Base-by-base conservation (phyloP, 2,329 filamentous ascomycete species). In the Camillea tinctor region DNA sequence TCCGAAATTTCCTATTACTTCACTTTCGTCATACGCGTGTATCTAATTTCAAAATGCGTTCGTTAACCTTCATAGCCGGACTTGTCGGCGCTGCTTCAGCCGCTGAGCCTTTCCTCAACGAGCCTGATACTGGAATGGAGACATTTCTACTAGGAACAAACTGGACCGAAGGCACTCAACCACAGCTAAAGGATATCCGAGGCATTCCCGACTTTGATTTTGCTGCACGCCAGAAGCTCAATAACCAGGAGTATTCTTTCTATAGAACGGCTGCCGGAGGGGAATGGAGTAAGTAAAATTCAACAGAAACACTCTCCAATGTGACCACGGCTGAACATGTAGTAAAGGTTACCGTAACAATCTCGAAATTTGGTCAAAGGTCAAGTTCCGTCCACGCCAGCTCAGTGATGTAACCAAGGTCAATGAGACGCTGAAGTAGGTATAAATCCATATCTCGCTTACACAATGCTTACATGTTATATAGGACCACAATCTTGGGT, bases 201-300 rank as follows among this genome's bases (percentile, higher is more conserved):
- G 77, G 74, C 13, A 71, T 82, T 13, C 78, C 78, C 7, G 80
- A 83, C 69, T 83, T 83, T 58, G 79, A 83, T 55, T 82, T 74
- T 70, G 78, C 77, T 3, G 80, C 80, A 19, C 74, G 77, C 13
- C 75, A 78, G 58, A 72, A 75, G 62, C 71, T 82, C 64, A 74
- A 75, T 56, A 67, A 67, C 26, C 72, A 75, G 21, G 66, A 76
- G 24, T 83, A 80, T 61, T 76, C 79, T 15, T 83, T 80, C 72
- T 82, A 82, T 71, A 77, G 80, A 24, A 79, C 77, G 58, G 80
- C 77, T 17, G 78, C 80, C 7, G 80, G 76, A 3, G 79, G 79
- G 52, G 80, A 83, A 66, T 83, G 77, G 79, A 71, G 66, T 66
- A 54, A 44, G 61, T n/a, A n/a, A 56, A 11, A 2, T 13, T 21